Percentiles rank a stretch among this genome's conserved stretches.
These are phyloP conservation scores for Elaeis guineensis DNA, from an alignment of 176 grass and related monocot species.

Conservation along the genomic window DNA sequence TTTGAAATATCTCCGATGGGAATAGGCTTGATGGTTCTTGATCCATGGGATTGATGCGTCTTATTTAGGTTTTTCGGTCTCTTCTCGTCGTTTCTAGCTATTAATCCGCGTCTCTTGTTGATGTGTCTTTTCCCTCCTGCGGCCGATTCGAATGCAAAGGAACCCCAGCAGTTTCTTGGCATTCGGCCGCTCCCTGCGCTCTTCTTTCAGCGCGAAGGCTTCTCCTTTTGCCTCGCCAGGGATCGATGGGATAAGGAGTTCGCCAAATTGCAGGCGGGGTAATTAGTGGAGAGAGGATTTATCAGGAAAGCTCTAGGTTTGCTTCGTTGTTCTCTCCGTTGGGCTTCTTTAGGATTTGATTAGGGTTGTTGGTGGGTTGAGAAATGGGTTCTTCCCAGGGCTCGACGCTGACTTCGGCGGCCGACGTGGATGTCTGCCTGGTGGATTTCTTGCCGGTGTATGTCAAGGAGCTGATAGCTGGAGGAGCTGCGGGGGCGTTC, in stretches of 20 bases:
- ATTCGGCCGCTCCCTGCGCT: background rate
- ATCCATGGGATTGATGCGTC: constrained; percentile 8
- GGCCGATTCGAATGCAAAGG: constrained; percentile 33
- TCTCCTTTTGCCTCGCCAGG: constrained; percentile 18
- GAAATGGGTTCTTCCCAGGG: constrained; percentile 68
- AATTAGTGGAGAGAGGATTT: constrained; percentile 4
- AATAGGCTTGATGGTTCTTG: background rate
- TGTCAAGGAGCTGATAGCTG: constrained; percentile 82
- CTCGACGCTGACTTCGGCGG: constrained; percentile 66
- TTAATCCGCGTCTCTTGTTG: constrained; percentile 21
- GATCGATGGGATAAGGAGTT: constrained; percentile 50
- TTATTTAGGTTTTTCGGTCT: background rate
- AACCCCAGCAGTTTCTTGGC: constrained; percentile 16
- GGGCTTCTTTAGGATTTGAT: background rate
- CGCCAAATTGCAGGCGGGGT: constrained; percentile 20
- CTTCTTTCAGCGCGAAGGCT: constrained; percentile 6
- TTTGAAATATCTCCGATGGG: constrained; percentile 2
- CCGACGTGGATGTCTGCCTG: constrained; percentile 60
- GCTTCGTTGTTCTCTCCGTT: background rate
- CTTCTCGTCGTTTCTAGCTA: background rate
- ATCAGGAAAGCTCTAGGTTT: constrained; percentile 6
- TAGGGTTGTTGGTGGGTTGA: background rate
- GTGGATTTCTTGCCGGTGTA: constrained; percentile 77
- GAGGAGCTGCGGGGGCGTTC: constrained; percentile 80
- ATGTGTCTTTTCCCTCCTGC: constrained; percentile 39